phyloP scores from a whole-genome alignment of 176 grass and related monocot species.

The Oryza punctata region DNA sequence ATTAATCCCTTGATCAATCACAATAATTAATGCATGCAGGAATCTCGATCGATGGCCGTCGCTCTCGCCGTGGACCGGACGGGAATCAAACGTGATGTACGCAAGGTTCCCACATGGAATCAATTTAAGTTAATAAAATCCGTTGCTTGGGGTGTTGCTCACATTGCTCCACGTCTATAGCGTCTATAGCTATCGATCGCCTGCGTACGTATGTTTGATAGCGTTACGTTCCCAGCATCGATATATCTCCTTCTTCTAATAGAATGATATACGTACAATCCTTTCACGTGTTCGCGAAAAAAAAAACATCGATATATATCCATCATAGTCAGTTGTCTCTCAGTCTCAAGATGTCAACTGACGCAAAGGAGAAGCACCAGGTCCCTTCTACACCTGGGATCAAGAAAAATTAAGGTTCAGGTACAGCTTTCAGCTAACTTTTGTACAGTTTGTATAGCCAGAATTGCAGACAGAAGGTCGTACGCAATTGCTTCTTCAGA shows the following conservation, averaged over 20 bases:
- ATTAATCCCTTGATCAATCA: background rate
- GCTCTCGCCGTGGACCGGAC: background rate
- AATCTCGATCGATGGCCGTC: background rate
- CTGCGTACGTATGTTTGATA: too few species aligned
- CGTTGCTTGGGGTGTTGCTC: background rate
- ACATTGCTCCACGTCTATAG: background rate
- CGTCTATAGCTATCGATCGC: too few species aligned
- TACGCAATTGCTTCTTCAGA: too few species aligned
- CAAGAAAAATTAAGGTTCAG: background rate
- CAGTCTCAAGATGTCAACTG: background rate
- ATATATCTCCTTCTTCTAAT: too few species aligned
- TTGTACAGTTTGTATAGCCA: too few species aligned
- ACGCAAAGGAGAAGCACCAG: background rate
- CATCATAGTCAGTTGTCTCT: background rate
- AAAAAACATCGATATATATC: too few species aligned
- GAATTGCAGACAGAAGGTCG: too few species aligned
- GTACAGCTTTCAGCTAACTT: too few species aligned
- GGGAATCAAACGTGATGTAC: background rate
- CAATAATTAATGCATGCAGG: background rate
- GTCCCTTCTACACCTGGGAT: background rate
- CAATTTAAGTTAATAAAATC: background rate
- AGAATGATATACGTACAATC: too few species aligned
- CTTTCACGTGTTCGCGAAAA: too few species aligned
- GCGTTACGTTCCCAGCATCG: too few species aligned
- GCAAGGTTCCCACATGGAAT: background rate